Evolutionary conservation across 495 filamentous ascomycete genomes (phyloP).

Genomic region (Aspergillus diversus): DNA sequence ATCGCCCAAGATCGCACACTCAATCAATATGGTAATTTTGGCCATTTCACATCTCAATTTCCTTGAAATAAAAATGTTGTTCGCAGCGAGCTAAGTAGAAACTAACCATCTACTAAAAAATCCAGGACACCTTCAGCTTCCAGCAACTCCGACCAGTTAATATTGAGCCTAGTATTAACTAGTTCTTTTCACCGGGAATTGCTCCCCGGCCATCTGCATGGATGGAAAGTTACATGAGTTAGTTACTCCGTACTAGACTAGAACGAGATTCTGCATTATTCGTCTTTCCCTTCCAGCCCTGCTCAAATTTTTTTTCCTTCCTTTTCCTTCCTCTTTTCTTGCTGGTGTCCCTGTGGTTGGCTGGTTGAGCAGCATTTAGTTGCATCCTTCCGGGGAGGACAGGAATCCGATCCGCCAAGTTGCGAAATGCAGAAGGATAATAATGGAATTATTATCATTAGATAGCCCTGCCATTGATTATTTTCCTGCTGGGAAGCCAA

Average conservation of each 20-base stretch:
- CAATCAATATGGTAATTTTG: background rate
- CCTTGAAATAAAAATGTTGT: background rate
- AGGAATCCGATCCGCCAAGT: background rate
- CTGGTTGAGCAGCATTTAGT: background rate
- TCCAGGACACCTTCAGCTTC: background rate
- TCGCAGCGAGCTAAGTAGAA: too few species aligned
- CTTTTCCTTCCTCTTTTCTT: background rate
- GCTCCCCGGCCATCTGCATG: conserved; percentile 16
- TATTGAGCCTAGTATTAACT: conserved; percentile 3
- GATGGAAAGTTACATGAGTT: background rate
- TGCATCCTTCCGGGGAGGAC: conserved; percentile 1
- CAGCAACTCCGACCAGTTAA: background rate
- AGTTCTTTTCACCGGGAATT: conserved; percentile 15
- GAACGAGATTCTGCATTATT: background rate
- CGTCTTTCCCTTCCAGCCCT: background rate
- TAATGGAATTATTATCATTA: background rate
- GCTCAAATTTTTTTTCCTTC: background rate
- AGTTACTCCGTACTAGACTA: conserved; percentile 12
- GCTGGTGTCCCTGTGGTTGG: background rate
- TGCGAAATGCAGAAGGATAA: background rate
- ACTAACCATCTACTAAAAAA: too few species aligned
- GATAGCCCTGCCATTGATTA: background rate
- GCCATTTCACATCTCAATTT: background rate
- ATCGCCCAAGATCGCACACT: conserved; percentile 2
- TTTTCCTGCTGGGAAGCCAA: conserved; percentile 7